These are phyloP conservation scores for Globisporangium nodosum DNA, from an alignment of 352 stramenopile genomes.

Conservation along the genomic window DNA sequence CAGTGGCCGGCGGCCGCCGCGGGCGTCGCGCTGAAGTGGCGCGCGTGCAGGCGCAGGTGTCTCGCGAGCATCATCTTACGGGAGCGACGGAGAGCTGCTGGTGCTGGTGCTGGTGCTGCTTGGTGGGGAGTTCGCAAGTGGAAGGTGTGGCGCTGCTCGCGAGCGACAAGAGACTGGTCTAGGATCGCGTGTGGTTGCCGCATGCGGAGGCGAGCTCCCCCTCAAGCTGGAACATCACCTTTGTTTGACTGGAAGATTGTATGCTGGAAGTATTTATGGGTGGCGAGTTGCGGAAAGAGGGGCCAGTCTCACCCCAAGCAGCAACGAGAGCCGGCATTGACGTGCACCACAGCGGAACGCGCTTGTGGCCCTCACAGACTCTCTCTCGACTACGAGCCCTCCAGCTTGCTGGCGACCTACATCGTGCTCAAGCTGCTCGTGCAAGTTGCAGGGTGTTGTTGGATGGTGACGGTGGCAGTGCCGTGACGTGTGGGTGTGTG, in stretches of 20 bases:
- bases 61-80: constrained; percentile 27
- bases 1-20: constrained; percentile 43
- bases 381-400: too few relatives aligned
- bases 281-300: neutral
- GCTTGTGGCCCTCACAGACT: neutral
- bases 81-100: neutral
- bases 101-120: neutral
- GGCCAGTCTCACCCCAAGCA: too few relatives aligned
- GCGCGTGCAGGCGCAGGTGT: constrained; percentile 27
- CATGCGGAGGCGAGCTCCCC: neutral
- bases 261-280: neutral
- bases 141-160: neutral
- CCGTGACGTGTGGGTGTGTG: too few relatives aligned
- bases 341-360: neutral
- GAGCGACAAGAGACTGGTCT: neutral
- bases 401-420: too few relatives aligned
- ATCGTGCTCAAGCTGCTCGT: too few relatives aligned
- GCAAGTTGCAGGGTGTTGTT: too few relatives aligned
- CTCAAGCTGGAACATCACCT: too few relatives aligned
- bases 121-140: constrained; percentile 1
- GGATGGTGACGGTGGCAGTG: too few relatives aligned
- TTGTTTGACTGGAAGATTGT: neutral
- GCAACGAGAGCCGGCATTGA: too few relatives aligned
- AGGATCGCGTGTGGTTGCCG: neutral
- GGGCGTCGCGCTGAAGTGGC: constrained; percentile 33